A percentile compares a stretch with the other conserved stretches of the same genome.
Evolutionary conservation across 2,329 filamentous ascomycete species (phyloP).

Genomic region (Apiospora sp.): DNA sequence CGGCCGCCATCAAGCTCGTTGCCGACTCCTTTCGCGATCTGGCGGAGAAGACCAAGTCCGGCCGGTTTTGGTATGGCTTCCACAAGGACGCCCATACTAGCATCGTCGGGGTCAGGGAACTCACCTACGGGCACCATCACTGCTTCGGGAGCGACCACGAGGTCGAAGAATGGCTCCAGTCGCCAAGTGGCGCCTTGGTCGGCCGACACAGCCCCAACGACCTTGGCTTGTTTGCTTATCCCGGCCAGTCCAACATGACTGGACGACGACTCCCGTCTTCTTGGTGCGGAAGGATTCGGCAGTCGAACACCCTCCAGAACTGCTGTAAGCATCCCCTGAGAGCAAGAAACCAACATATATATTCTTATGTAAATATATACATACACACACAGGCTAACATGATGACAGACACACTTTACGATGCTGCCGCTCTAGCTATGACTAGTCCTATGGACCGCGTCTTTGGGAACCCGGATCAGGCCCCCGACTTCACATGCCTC

Average conservation of each 20-base stretch:
- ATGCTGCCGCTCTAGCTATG: slow-evolving; percentile 71
- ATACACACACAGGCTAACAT: slow-evolving; percentile 24
- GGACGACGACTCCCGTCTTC: slow-evolving; percentile 66
- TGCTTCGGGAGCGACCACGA: slow-evolving; percentile 68
- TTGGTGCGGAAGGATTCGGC: slow-evolving; percentile 57
- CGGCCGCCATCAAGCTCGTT: slow-evolving; percentile 82
- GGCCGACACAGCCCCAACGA: slow-evolving; percentile 38
- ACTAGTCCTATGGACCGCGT: slow-evolving; percentile 62
- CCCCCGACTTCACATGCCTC: slow-evolving; percentile 68
- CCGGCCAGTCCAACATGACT: slow-evolving; percentile 76
- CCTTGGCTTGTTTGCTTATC: slow-evolving; percentile 66
- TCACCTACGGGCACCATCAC: slow-evolving; percentile 58
- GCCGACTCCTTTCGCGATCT: slow-evolving; percentile 64
- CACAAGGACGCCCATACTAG: slow-evolving; percentile 68
- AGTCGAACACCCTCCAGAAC: slow-evolving; percentile 43
- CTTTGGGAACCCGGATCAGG: slow-evolving; percentile 51
- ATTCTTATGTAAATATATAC: not conserved
- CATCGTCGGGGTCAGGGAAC: slow-evolving; percentile 73
- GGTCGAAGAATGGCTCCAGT: slow-evolving; percentile 53
- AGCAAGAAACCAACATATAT: slow-evolving; percentile 27
- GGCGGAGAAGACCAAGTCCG: slow-evolving; percentile 53
- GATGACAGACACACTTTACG: slow-evolving; percentile 59
- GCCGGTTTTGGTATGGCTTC: slow-evolving; percentile 65
- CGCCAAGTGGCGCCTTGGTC: slow-evolving; percentile 35
- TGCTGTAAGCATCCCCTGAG: slow-evolving; percentile 38